Conservation (phyloP, 2,329 filamentous ascomycete genomes). For the Colletotrichum australisinense region DNA sequence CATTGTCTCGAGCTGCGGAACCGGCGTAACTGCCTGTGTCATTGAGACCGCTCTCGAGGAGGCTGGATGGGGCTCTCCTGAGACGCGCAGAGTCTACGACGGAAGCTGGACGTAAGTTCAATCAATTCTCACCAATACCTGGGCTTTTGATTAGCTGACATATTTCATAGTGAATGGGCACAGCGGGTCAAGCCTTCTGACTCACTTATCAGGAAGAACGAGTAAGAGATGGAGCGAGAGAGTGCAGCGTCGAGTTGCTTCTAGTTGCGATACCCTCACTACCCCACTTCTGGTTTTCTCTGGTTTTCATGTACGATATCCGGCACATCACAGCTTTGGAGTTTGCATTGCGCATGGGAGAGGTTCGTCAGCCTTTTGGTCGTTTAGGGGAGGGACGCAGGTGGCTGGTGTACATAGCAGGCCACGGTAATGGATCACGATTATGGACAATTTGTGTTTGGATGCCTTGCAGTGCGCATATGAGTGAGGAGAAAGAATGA, state of each 20-base stretch:
- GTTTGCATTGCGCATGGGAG: slow-evolving; percentile 33
- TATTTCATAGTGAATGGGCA: slow-evolving; percentile 70
- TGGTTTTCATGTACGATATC: slow-evolving; percentile 36
- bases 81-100: slow-evolving; percentile 85
- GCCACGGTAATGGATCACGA: slow-evolving; percentile 33
- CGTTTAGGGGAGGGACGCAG: slow-evolving; percentile 4
- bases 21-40: slow-evolving; percentile 91
- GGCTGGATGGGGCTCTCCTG: slow-evolving; percentile 77
- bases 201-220: slow-evolving; percentile 69
- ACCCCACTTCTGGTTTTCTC: slow-evolving; percentile 35
- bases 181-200: slow-evolving; percentile 72
- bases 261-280: slow-evolving; percentile 39
- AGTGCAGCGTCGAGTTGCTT: slow-evolving; percentile 29
- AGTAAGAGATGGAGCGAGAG: slow-evolving; percentile 38
- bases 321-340: slow-evolving; percentile 31
- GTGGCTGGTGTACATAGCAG: slow-evolving; percentile 34
- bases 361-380: slow-evolving; percentile 28
- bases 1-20: slow-evolving; percentile 90
- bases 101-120: slow-evolving; percentile 94
- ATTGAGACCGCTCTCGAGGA: slow-evolving; percentile 88
- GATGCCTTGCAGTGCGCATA: background rate
- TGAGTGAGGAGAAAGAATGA: background rate
- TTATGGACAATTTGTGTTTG: background rate
- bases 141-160: slow-evolving; percentile 1
- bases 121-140: background rate